A percentile compares a stretch with the other conserved stretches of the same genome.
phyloP scores from a whole-genome alignment of 495 filamentous ascomycete species.

The Pyrenula aspistea region DNA sequence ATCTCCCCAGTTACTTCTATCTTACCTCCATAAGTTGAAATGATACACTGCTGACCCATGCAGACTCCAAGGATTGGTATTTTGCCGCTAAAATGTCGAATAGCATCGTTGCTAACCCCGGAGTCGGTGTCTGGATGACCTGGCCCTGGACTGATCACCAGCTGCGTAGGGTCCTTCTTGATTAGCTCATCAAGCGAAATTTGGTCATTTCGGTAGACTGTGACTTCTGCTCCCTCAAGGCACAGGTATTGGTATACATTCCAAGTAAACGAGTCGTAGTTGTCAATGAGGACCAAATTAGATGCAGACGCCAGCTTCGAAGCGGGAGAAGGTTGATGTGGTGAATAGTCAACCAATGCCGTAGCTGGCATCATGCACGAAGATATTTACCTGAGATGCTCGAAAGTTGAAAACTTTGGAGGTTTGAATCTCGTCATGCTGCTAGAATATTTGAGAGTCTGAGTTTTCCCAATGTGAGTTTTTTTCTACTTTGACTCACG shows the following conservation, averaged over 20 bases:
- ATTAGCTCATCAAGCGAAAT: conserved; percentile 76
- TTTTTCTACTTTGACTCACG: too few species aligned
- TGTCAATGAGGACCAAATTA: conserved; percentile 93
- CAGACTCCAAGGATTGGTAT: conserved; percentile 95
- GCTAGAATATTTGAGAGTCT: too few species aligned
- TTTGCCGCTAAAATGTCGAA: conserved; percentile 86
- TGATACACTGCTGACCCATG: conserved; percentile 98
- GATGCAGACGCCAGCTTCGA: conserved; percentile 60
- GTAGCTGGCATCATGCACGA: conserved; percentile 27
- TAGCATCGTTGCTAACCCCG: conserved; percentile 82
- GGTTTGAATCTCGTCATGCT: too few species aligned
- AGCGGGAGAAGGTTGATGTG: conserved; percentile 62
- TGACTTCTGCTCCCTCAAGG: conserved; percentile 81
- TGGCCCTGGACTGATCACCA: conserved; percentile 90
- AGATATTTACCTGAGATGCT: too few species aligned
- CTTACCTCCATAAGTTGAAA: conserved; percentile 77
- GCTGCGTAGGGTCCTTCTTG: conserved; percentile 71
- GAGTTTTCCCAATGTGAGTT: too few species aligned
- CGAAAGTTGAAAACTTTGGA: too few species aligned
- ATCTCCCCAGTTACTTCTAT: conserved; percentile 94
- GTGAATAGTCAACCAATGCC: conserved; percentile 72
- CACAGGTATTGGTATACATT: conserved; percentile 98
- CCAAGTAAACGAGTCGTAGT: conserved; percentile 99
- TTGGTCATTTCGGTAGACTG: conserved; percentile 85
- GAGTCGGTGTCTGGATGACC: conserved; percentile 86